Base-by-base conservation (phyloP, 2,329 filamentous ascomycete species). In the Dactylellina drechsleri region DNA sequence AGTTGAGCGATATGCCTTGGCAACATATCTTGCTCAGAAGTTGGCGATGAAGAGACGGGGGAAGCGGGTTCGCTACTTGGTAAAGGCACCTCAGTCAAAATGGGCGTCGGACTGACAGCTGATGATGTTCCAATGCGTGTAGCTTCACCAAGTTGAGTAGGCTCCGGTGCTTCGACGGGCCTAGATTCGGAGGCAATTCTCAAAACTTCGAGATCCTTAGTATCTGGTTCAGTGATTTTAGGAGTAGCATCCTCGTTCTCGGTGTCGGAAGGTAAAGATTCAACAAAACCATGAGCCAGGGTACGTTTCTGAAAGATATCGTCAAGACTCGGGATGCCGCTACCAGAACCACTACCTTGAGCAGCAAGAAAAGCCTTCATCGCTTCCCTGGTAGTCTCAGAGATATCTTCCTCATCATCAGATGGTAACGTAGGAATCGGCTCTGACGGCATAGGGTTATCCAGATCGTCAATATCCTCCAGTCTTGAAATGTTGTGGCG, bases 231-330 rank as follows among this genome's bases (percentile, higher is more conserved):
- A n/a, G 16, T 8, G 8, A 50, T 36, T 41, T 5, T 36, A 47
- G 49, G 65, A 8, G 41, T 20, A n/a, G 57, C n/a, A n/a, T 59
- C 47, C 47, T 61, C 56, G 26, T 62, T 60, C 54, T 57, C 72
- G 2, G 31, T 58, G 40, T 76, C 72, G 16, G 66, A 76, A 12
- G 66, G 50, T 13, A 76, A 43, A 23, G 72, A 76, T 36, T 57
- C 53, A 4, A 49, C 72, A 54, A 66, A 76, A 5, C 66, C 65
- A 28, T 56, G 66, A 36, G 10, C 31, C 0, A 10, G 20, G 7
- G 16, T 31, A 18, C 20, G 62, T 16, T 40, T 49, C 28, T 58
- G 41, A 7, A 73, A 18, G 18, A 66, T 65, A 4, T 73, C 40
- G 12, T 73, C 64, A 20, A 67, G 60, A 13, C 26, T 45, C 36